These are phyloP conservation scores for Canavalia gladiata DNA, from an alignment of 306 rosid species.

Conservation along the genomic window DNA sequence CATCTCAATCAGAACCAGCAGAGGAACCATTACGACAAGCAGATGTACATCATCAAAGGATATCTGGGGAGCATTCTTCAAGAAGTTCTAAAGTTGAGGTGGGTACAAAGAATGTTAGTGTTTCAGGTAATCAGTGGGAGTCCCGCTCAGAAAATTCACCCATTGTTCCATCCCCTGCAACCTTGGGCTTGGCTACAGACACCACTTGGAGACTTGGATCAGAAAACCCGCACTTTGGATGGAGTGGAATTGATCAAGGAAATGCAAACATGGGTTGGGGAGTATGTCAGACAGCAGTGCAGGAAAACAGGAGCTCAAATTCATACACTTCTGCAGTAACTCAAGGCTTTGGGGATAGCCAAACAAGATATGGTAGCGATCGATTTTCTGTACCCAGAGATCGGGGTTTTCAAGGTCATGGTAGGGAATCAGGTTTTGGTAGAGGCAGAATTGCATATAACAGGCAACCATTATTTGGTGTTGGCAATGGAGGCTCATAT, in stretches of 20 bases:
- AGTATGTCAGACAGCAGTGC: conserved; percentile 56
- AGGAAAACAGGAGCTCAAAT: conserved; percentile 58
- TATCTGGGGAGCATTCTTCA: conserved; percentile 59
- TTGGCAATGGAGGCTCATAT: conserved; percentile 64
- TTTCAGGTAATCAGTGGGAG: conserved; percentile 67
- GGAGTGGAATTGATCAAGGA: conserved; percentile 62
- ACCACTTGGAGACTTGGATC: conserved; percentile 69
- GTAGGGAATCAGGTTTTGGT: conserved; percentile 62
- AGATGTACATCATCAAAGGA: conserved; percentile 61
- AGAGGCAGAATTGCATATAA: conserved; percentile 67
- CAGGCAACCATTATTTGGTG: conserved; percentile 64
- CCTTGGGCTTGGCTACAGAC: conserved; percentile 64
- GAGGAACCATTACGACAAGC: conserved; percentile 61
- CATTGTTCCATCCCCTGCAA: conserved; percentile 52
- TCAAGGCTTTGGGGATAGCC: conserved; percentile 60
- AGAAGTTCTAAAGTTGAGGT: conserved; percentile 62
- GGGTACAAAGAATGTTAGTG: conserved; percentile 58
- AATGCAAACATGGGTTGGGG: conserved; percentile 62
- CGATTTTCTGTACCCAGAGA: conserved; percentile 63
- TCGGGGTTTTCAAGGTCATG: conserved; percentile 62
- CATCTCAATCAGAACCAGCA: conserved; percentile 56
- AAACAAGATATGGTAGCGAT: conserved; percentile 70
- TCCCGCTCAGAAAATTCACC: conserved; percentile 61
- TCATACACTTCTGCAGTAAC: conserved; percentile 52
- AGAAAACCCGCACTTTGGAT: conserved; percentile 60